A percentile compares a stretch with the other conserved stretches of the same genome.
Conservation (phyloP, 2,329 filamentous ascomycete species). For the Sporothrix curviconia region DNA sequence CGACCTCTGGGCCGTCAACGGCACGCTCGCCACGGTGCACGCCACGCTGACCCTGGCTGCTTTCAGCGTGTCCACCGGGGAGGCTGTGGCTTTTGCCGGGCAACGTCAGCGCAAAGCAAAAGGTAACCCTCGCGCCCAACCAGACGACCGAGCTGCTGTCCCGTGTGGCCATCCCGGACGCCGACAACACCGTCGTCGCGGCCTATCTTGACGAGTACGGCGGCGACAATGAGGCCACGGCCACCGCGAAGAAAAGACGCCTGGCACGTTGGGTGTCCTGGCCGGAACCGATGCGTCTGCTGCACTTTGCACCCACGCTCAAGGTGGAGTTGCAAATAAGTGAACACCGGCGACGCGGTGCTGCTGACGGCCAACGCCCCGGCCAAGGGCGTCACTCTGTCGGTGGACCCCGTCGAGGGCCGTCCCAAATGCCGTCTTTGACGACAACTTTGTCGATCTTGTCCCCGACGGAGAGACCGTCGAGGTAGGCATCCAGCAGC, state of each 20-base stretch:
- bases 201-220: conserved; percentile 54
- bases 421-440: conserved; percentile 45
- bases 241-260: conserved; percentile 26
- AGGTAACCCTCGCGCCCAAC: conserved; percentile 46
- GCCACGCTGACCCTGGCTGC: conserved; percentile 52
- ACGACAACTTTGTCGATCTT: conserved; percentile 61
- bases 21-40: too few relatives aligned
- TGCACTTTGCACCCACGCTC: conserved; percentile 46
- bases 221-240: too few relatives aligned
- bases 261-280: conserved; percentile 62
- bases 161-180: conserved; percentile 34
- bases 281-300: conserved; percentile 65
- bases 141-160: conserved; percentile 58
- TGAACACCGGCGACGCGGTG: conserved; percentile 30
- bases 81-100: conserved; percentile 51
- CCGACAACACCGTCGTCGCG: conserved; percentile 50
- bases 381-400: conserved; percentile 58
- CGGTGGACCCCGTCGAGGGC: conserved; percentile 51
- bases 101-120: conserved; percentile 37
- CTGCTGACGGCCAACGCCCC: conserved; percentile 55
- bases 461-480: conserved; percentile 61
- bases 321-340: conserved; percentile 40
- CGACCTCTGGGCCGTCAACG: conserved; percentile 64
- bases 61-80: conserved; percentile 39
- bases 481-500: conserved; percentile 40